phyloP scores from a whole-genome alignment of 2,329 filamentous ascomycete species.

The Fusarium clavum region DNA sequence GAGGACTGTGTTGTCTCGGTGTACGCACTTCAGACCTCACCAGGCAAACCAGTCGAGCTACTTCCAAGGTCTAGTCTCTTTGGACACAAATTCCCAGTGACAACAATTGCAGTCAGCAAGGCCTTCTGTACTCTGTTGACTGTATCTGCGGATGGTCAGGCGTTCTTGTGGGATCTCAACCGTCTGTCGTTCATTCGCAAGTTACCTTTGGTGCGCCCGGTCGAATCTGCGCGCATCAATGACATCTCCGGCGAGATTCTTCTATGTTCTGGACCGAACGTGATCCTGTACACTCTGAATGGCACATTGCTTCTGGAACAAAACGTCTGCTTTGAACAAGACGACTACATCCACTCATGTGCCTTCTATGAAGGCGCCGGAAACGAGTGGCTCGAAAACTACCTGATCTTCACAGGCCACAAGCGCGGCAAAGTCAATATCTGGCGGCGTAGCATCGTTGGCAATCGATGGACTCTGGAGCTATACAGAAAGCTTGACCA shows the following conservation, averaged over 20 bases:
- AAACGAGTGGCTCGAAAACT: slow-evolving; percentile 91
- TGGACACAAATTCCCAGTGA: slow-evolving; percentile 88
- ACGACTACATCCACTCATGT: slow-evolving; percentile 83
- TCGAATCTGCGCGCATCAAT: slow-evolving; percentile 86
- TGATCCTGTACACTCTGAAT: slow-evolving; percentile 88
- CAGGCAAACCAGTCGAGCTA: slow-evolving; percentile 79
- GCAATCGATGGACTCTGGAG: slow-evolving; percentile 78
- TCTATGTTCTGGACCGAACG: slow-evolving; percentile 79
- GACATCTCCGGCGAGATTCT: slow-evolving; percentile 92
- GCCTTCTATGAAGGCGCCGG: slow-evolving; percentile 93
- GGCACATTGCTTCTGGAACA: slow-evolving; percentile 85
- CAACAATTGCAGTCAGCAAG: slow-evolving; percentile 83
- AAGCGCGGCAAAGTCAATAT: slow-evolving; percentile 84
- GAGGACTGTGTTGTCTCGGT: slow-evolving; percentile 92
- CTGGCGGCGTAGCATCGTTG: slow-evolving; percentile 68
- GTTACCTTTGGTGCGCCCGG: slow-evolving; percentile 67
- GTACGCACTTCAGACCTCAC: slow-evolving; percentile 75
- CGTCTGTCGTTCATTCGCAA: slow-evolving; percentile 86
- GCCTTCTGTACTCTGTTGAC: slow-evolving; percentile 91
- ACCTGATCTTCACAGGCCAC: slow-evolving; percentile 91
- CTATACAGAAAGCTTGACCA: slow-evolving; percentile 87
- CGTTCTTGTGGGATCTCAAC: slow-evolving; percentile 95
- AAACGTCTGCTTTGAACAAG: slow-evolving; percentile 75
- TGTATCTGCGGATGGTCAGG: slow-evolving; percentile 81
- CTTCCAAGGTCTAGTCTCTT: slow-evolving; percentile 84